Conservation (phyloP, 257 asterid species). For the Rubia yunnanensis region DNA sequence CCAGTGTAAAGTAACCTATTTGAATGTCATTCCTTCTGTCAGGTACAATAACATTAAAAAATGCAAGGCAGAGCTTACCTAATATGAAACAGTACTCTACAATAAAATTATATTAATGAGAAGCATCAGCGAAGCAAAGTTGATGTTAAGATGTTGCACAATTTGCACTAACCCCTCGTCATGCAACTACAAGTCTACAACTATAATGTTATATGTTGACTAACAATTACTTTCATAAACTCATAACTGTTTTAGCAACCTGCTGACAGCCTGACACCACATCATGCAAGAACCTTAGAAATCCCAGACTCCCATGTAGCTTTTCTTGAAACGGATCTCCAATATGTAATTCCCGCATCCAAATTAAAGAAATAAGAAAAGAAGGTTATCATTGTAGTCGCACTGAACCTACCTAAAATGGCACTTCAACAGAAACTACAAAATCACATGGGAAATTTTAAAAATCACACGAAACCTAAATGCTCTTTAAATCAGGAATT, state of each 20-base stretch:
- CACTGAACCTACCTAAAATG: not conserved
- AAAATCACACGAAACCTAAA: not conserved
- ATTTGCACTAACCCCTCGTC: not conserved
- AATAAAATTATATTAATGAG: not conserved
- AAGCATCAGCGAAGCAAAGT: not conserved
- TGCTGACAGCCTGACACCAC: not conserved
- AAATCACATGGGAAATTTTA: not conserved
- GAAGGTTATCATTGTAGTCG: not conserved
- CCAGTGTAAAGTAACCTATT: not conserved
- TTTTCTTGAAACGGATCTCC: not conserved
- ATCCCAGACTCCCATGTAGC: not conserved
- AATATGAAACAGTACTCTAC: not conserved
- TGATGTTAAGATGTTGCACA: not conserved
- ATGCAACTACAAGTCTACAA: not conserved
- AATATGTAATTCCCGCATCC: not conserved
- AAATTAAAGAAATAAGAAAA: not conserved
- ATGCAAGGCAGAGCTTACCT: not conserved
- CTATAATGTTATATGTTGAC: slow-evolving; percentile 7
- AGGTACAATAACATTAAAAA: not conserved
- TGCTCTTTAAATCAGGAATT: not conserved
- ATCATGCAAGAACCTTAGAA: not conserved
- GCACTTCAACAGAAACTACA: not conserved
- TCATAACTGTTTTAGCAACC: not conserved
- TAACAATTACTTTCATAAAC: not conserved
- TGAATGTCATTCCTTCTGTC: not conserved